Base-by-base conservation (phyloP, 495 filamentous ascomycete species). In the Hyaloscypha bicolor region DNA sequence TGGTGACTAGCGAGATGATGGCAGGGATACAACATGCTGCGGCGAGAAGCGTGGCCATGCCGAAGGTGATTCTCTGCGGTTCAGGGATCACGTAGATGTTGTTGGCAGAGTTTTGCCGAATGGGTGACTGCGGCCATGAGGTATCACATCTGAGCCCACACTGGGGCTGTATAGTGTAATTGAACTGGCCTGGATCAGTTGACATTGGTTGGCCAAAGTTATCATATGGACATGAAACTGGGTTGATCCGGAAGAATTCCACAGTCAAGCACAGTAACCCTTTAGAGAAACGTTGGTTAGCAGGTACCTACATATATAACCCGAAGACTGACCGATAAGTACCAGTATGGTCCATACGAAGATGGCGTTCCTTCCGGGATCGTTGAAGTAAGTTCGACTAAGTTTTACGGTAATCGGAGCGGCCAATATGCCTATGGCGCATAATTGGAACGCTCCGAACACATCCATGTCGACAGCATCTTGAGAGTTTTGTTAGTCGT, bases 401-500 rank as follows among this genome's bases (percentile, higher is more conserved):
- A 86, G 71, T 31, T 79, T 76, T 35, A 87, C 86, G 0, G 84
- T 86, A 1, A 81, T 76, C 0, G 87, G 87, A 19, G 86, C 86
- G 2, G 86, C 82, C 11, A 89, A 67, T 33, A 87, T 84, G 37
- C 84, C 87, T 57, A 89, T 87, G 4, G 85, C 80, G 66, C 87
- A 89, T 6, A 87, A 72, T 67, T 89, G 86, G 57, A 89, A 87
- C 22, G 86, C 84, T 1, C 87, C 87, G 33, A 85, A 89, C 5
- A 89, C 76, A 71, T 89, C 87, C 86, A 89, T 85, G 69, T 89
- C 87, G 22, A 88, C 78, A 45, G 84, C 86, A 33, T 76, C 85
- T 87, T 60, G 42, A 32, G 35, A 33, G 37, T n/a, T 19, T 19
- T 39, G 19, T 6, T 58, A 22, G 51, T 62, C 3, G 68, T 74